Conservation (phyloP, 345 rosid species). For the Brassica cretica region DNA sequence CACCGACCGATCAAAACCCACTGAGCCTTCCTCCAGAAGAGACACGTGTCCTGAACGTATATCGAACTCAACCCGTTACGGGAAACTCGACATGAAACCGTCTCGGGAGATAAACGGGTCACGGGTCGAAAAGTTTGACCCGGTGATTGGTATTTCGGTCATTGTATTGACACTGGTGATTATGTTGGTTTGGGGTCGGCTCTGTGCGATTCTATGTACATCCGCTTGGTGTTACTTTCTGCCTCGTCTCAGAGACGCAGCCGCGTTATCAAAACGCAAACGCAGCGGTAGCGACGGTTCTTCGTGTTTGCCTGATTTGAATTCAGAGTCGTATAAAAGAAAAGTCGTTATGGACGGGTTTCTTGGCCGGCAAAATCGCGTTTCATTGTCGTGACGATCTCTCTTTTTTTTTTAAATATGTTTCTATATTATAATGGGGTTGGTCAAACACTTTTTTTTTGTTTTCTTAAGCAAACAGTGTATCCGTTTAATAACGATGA, state of each 20-base stretch:
- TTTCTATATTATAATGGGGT: conserved; percentile 21
- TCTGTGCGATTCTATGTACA: conserved; percentile 66
- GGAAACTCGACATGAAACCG: conserved; percentile 35
- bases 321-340: conserved; percentile 56
- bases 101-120: conserved; percentile 38
- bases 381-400: conserved; percentile 13
- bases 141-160: conserved; percentile 56
- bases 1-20: conserved; percentile 32
- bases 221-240: conserved; percentile 60
- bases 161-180: conserved; percentile 54
- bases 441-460: background rate
- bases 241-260: conserved; percentile 42
- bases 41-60: conserved; percentile 28
- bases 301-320: conserved; percentile 36
- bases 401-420: background rate
- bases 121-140: conserved; percentile 39
- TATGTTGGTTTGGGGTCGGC: conserved; percentile 58
- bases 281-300: conserved; percentile 14
- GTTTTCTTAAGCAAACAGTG: background rate
- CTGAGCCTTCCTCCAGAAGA: conserved; percentile 17
- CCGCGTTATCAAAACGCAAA: conserved; percentile 27
- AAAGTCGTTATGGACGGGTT: conserved; percentile 77
- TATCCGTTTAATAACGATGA: conserved; percentile 26
- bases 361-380: conserved; percentile 59
- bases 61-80: conserved; percentile 30